Evolutionary conservation across 306 rosid genomes (phyloP).

Genomic region (Oxytropis ochrocephala): DNA sequence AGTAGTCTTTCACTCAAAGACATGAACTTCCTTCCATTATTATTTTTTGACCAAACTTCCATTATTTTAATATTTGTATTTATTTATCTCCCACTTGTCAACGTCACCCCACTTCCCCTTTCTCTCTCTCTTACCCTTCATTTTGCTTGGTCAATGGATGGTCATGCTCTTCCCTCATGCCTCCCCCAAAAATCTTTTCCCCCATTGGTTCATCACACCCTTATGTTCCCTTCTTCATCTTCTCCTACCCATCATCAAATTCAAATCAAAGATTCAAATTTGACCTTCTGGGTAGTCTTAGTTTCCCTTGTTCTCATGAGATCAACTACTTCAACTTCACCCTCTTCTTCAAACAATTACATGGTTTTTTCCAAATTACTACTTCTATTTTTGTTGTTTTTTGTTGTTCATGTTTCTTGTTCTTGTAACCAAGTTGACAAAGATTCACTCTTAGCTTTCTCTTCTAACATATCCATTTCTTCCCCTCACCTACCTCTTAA

Average conservation of each 20-base stretch:
- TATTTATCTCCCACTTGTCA: conserved; percentile 24
- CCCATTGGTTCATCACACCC: conserved; percentile 31
- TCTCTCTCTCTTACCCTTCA: conserved; percentile 11
- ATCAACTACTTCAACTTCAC: neutral
- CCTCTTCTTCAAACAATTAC: neutral
- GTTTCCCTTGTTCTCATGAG: conserved; percentile 5
- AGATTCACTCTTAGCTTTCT: conserved; percentile 44
- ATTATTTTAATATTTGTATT: neutral
- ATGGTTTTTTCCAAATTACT: conserved; percentile 22
- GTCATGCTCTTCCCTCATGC: conserved; percentile 30
- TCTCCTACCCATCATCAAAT: conserved; percentile 9
- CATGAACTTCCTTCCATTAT: too few species aligned
- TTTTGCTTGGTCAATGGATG: conserved; percentile 38
- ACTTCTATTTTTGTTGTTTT: conserved; percentile 14
- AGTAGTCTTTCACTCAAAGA: too few species aligned
- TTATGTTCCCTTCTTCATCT: conserved; percentile 17
- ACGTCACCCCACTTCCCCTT: conserved; percentile 29
- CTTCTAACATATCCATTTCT: conserved; percentile 19
- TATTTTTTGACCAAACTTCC: too few species aligned
- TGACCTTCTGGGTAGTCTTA: neutral
- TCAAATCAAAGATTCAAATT: neutral
- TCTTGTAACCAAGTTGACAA: conserved; percentile 44
- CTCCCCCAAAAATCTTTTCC: conserved; percentile 28
- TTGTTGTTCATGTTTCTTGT: conserved; percentile 29
- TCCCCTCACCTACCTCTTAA: conserved; percentile 31